Evolutionary conservation across 2,329 filamentous ascomycete genomes (phyloP).

Genomic region (Didymella arachidicola): DNA sequence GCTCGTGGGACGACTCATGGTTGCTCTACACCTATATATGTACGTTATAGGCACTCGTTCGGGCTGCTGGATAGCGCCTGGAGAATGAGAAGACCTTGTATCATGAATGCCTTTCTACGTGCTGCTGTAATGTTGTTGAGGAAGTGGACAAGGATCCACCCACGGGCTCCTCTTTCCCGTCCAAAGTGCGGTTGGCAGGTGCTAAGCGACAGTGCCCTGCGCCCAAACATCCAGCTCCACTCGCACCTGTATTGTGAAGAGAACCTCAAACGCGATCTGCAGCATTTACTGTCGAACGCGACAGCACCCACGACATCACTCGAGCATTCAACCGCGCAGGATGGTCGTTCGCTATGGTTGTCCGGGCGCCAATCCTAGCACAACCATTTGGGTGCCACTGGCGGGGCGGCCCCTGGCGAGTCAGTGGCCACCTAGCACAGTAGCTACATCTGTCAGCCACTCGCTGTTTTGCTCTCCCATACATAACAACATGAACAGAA

Average conservation of each 20-base stretch:
- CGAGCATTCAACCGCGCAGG: neutral
- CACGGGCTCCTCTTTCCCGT: slow-evolving; percentile 7
- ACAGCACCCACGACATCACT: neutral
- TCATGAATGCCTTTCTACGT: slow-evolving; percentile 9
- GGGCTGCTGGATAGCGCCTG: slow-evolving; percentile 33
- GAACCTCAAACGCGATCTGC: neutral
- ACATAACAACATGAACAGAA: neutral
- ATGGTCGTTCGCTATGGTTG: slow-evolving; percentile 8
- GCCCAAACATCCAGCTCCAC: neutral
- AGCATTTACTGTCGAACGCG: neutral
- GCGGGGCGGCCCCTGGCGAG: slow-evolving; percentile 18
- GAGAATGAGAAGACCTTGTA: slow-evolving; percentile 34
- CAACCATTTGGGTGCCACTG: slow-evolving; percentile 1
- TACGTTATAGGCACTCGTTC: slow-evolving; percentile 35
- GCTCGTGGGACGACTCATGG: slow-evolving; percentile 33
- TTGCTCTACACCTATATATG: slow-evolving; percentile 32
- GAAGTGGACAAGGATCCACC: slow-evolving; percentile 16
- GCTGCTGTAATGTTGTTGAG: slow-evolving; percentile 34
- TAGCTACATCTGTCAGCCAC: slow-evolving; percentile 18
- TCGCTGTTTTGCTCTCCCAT: slow-evolving; percentile 11
- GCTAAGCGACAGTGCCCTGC: slow-evolving; percentile 12
- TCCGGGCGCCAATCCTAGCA: slow-evolving; percentile 1
- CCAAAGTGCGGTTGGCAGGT: slow-evolving; percentile 6
- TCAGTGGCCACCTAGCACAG: slow-evolving; percentile 17
- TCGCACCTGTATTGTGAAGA: neutral